A percentile compares a stretch with the other conserved stretches of the same genome.
phyloP scores from a whole-genome alignment of 2,329 filamentous ascomycete genomes.

The Pseudophaeomoniella oleicola region DNA sequence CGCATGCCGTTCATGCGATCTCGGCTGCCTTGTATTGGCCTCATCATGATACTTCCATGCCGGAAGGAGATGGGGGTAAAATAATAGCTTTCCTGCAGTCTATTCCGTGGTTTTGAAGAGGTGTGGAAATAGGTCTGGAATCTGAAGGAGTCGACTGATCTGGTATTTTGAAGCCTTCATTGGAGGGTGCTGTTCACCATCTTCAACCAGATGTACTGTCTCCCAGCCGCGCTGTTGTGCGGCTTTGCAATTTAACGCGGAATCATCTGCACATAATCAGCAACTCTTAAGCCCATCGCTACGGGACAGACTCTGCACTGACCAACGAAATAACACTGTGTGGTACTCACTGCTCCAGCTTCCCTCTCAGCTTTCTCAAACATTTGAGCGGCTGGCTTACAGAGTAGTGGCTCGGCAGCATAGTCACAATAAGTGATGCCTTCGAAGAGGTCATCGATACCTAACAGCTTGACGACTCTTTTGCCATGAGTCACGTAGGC shows the following conservation, averaged over 20 bases:
- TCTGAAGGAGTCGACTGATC: slow-evolving; percentile 60
- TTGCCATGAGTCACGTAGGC: slow-evolving; percentile 82
- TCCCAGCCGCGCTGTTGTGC: slow-evolving; percentile 76
- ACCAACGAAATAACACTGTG: slow-evolving; percentile 89
- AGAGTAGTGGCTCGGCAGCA: slow-evolving; percentile 54
- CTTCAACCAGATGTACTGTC: slow-evolving; percentile 71
- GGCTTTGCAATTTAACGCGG: slow-evolving; percentile 62
- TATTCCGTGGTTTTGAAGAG: slow-evolving; percentile 55
- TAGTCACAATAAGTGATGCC: slow-evolving; percentile 96
- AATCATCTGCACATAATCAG: slow-evolving; percentile 53
- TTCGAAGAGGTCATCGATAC: slow-evolving; percentile 79
- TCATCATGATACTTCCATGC: too few relatives aligned
- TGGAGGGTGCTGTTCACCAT: slow-evolving; percentile 48
- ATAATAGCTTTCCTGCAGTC: too few relatives aligned
- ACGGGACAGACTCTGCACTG: slow-evolving; percentile 31
- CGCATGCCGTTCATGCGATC: too few relatives aligned
- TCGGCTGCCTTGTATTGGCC: too few relatives aligned
- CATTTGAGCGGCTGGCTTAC: slow-evolving; percentile 76
- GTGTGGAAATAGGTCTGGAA: slow-evolving; percentile 64
- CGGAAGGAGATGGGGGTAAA: too few relatives aligned
- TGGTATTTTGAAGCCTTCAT: slow-evolving; percentile 57
- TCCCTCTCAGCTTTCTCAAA: slow-evolving; percentile 80
- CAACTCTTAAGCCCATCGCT: not conserved
- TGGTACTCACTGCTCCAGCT: slow-evolving; percentile 51
- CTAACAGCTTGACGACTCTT: slow-evolving; percentile 66